Base-by-base conservation (phyloP, 2,329 filamentous ascomycete genomes). In the Pestalotiopsis sp. region DNA sequence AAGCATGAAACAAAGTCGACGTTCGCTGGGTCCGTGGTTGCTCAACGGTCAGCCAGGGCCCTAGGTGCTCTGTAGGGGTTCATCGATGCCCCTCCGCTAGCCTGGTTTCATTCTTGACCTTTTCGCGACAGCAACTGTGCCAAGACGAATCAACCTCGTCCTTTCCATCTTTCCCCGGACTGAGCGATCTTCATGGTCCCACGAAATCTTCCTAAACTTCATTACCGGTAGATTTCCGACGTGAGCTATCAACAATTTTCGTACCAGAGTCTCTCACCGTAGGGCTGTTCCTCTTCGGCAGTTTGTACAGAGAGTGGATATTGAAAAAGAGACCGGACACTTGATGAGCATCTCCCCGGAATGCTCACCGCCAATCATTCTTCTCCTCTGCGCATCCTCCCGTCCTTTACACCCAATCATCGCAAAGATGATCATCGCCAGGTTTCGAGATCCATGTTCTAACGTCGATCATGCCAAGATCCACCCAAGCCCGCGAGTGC, bases 381-480 rank as follows among this genome's bases (percentile, higher is more conserved):
- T 23, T 13, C 17, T 20, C 4, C 27, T 27, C 23, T n/a, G 36
- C 17, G 11, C 23, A 61, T 39, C 36, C 25, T 27, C 7, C 59
- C 17, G 12, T n/a, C 36, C 11, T 14, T 62, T 5, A 39, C n/a
- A 36, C n/a, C 65, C 14, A 41, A 66, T 45, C 45, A 27, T 38
- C 17, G 17, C 38, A 23, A 55, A 61, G 31, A 57, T 68, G 58
- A 52, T 41, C 38, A 39, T n/a, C 31, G 62, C 38, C 38, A 4
- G 20, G 67, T 70, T 70, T 68, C 60, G 69, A 14, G 31, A 20
- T 64, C 69, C 60, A 45, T 67, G 69, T 63, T 70, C 67, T 67
- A 52, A 68, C 69, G 69, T 65, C 59, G 67, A 70, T 70, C 69
- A 61, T 58, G 67, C 69, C 69, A 70, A 70, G 69, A 57, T 58